phyloP scores from a whole-genome alignment of 2,329 filamentous ascomycete species.

The Lachnellula hyalina region DNA sequence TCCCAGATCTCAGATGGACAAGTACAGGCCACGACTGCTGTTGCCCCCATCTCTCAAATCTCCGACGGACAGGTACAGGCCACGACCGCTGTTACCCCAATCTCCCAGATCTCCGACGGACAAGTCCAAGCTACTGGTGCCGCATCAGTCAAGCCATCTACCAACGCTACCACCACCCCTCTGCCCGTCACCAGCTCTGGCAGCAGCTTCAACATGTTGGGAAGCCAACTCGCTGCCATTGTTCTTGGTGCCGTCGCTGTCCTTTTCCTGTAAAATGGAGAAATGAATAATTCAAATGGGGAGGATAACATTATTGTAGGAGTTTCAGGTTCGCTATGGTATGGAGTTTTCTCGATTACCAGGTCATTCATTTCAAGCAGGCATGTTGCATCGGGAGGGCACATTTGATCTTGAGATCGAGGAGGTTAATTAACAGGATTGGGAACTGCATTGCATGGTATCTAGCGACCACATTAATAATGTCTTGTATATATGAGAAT shows the following conservation, averaged over 20 bases:
- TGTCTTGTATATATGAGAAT: no score
- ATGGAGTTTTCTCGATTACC: background rate
- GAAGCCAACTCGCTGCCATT: slow-evolving; percentile 1
- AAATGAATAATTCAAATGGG: background rate
- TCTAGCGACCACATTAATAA: no score
- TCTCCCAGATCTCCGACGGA: slow-evolving; percentile 31
- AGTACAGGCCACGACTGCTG: slow-evolving; percentile 21
- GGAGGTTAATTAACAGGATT: no score
- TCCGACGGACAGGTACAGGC: slow-evolving; percentile 37
- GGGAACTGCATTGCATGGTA: no score
- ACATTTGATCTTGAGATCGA: no score
- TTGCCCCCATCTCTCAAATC: slow-evolving; percentile 25
- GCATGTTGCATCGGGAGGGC: no score
- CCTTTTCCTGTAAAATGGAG: slow-evolving; percentile 12
- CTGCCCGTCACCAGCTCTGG: slow-evolving; percentile 1
- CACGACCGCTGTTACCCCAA: slow-evolving; percentile 9
- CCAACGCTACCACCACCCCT: slow-evolving; percentile 15
- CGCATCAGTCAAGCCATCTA: slow-evolving; percentile 6
- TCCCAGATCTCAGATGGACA: slow-evolving; percentile 34
- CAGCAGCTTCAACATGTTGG: slow-evolving; percentile 31
- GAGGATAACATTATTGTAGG: background rate
- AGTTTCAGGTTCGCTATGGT: background rate
- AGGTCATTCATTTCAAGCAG: no score
- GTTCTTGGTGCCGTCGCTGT: slow-evolving; percentile 5
- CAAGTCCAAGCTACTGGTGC: slow-evolving; percentile 47